Evolutionary conservation across 2,329 filamentous ascomycete species (phyloP).

Genomic region (Trichoderma endophyticum): DNA sequence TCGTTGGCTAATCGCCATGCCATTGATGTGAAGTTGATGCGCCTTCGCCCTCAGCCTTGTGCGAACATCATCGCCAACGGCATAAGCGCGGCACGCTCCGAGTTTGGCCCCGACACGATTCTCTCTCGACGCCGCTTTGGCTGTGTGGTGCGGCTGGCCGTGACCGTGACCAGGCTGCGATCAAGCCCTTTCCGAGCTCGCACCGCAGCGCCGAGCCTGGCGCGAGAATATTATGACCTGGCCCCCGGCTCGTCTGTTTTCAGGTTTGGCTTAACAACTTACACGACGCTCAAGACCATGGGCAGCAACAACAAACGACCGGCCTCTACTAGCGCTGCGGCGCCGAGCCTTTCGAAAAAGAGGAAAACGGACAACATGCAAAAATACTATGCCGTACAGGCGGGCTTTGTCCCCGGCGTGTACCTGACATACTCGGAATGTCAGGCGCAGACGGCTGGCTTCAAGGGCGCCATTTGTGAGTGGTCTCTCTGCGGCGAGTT

Average conservation of each 20-base stretch:
- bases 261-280: conserved; percentile 22
- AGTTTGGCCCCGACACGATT: not conserved
- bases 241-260: conserved; percentile 25
- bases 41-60: conserved; percentile 26
- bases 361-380: conserved; percentile 46
- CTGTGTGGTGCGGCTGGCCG: conserved; percentile 1
- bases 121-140: not conserved
- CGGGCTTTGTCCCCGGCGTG: conserved; percentile 57
- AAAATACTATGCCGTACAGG: conserved; percentile 63
- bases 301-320: conserved; percentile 31
- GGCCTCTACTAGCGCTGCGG: conserved; percentile 23
- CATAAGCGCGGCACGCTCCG: conserved; percentile 16
- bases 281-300: conserved; percentile 22
- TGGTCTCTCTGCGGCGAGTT: conserved; percentile 27
- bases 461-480: conserved; percentile 65
- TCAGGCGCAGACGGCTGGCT: conserved; percentile 57
- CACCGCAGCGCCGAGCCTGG: conserved; percentile 21
- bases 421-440: conserved; percentile 62
- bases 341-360: conserved; percentile 39
- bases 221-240: conserved; percentile 23
- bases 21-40: conserved; percentile 28
- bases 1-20: conserved; percentile 24
- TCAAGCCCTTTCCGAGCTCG: conserved; percentile 6
- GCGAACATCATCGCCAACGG: conserved; percentile 23
- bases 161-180: not conserved